phyloP scores from a whole-genome alignment of 176 grass and related monocot genomes.

The Bolboschoenus planiculmis region DNA sequence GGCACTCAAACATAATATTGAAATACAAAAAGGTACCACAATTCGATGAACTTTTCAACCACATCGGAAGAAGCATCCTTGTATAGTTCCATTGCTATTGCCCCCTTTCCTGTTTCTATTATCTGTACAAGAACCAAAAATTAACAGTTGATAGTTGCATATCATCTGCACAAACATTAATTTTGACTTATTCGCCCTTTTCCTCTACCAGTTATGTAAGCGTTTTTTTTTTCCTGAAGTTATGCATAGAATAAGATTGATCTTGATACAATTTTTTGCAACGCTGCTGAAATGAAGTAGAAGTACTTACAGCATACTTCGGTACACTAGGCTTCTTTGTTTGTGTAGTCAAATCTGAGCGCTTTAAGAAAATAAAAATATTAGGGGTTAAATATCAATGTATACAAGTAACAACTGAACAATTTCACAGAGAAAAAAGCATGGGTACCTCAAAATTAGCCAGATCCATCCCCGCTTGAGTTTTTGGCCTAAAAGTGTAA shows the following conservation, averaged over 20 bases:
- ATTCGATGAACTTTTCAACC: conserved; percentile 69
- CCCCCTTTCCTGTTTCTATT: conserved; percentile 72
- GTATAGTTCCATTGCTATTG: conserved; percentile 73
- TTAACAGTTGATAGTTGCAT: neutral
- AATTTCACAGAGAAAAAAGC: neutral
- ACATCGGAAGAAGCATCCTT: conserved; percentile 73
- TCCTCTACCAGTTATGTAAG: conserved; percentile 2
- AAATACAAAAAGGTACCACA: conserved; percentile 55
- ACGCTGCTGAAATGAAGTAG: neutral
- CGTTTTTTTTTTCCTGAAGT: neutral
- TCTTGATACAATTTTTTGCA: neutral
- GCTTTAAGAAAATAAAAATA: conserved; percentile 34
- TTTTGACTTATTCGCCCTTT: conserved; percentile 44
- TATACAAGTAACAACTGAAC: neutral
- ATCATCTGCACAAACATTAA: neutral
- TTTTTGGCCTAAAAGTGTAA: conserved; percentile 11
- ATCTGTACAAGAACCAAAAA: conserved; percentile 41
- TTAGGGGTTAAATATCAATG: conserved; percentile 3
- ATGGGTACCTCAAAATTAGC: conserved; percentile 18
- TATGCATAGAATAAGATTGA: neutral
- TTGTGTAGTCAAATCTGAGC: conserved; percentile 37
- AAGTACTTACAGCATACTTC: conserved; percentile 58
- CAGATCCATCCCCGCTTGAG: conserved; percentile 12
- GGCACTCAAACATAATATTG: conserved; percentile 8
- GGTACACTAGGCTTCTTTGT: conserved; percentile 30